Percentiles rank a stretch among this genome's conserved stretches.
Evolutionary conservation across 805 yeast species (phyloP).

Genomic region (Tetrapisispora namnaoensis): DNA sequence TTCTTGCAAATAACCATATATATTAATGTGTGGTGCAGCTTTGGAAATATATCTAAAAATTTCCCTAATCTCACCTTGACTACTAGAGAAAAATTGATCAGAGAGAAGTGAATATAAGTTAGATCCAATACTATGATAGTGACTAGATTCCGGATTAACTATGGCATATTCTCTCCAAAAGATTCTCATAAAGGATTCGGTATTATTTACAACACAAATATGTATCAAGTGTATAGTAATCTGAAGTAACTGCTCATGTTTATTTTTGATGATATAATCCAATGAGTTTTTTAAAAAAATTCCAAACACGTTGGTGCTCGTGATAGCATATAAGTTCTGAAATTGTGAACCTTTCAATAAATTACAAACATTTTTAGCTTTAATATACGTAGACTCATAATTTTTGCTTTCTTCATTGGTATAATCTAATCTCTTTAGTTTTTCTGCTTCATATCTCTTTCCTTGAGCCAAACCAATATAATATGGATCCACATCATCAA

Average conservation of each 20-base stretch:
- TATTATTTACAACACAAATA: conserved; percentile 40
- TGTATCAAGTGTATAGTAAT: conserved; percentile 61
- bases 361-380: conserved; percentile 38
- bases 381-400: conserved; percentile 42
- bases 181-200: conserved; percentile 28
- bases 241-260: conserved; percentile 50
- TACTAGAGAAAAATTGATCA: conserved; percentile 32
- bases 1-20: conserved; percentile 26
- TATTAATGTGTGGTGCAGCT: conserved; percentile 25
- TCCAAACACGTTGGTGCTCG: conserved; percentile 44
- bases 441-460: conserved; percentile 75
- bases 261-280: conserved; percentile 28
- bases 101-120: conserved; percentile 34
- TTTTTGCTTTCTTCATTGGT: conserved; percentile 33
- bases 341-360: conserved; percentile 33
- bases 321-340: conserved; percentile 38
- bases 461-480: conserved; percentile 70
- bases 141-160: conserved; percentile 32
- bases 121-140: conserved; percentile 33
- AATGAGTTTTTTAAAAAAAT: conserved; percentile 44
- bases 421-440: conserved; percentile 43
- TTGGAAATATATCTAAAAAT: conserved; percentile 33
- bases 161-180: conserved; percentile 31
- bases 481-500: conserved; percentile 62
- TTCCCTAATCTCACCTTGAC: conserved; percentile 48